phyloP scores from a whole-genome alignment of 306 rosid genomes.

The Casuarina equisetifolia region DNA sequence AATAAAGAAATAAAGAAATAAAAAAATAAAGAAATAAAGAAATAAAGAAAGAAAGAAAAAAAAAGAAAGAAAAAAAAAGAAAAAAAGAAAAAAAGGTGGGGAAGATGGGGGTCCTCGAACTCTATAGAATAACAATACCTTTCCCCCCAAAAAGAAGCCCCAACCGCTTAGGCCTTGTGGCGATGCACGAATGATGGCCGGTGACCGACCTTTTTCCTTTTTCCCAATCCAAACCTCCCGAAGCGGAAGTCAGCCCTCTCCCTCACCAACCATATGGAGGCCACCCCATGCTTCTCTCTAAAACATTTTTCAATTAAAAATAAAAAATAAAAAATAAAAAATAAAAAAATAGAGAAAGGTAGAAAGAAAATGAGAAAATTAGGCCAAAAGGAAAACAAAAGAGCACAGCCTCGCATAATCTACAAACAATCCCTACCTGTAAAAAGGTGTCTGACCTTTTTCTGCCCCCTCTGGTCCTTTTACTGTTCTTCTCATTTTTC shows the following conservation, averaged over 20 bases:
- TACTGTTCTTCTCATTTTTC: background rate
- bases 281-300: slow-evolving; percentile 1
- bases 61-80: background rate
- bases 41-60: background rate
- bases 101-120: slow-evolving; percentile 1
- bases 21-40: background rate
- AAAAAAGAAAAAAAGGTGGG: background rate
- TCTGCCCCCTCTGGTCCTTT: background rate
- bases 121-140: background rate
- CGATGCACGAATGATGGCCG: slow-evolving; percentile 48
- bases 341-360: background rate
- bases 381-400: background rate
- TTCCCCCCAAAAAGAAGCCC: slow-evolving; percentile 32
- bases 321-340: background rate
- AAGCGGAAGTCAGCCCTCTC: slow-evolving; percentile 52
- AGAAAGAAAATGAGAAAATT: background rate
- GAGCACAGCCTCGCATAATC: background rate
- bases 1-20: background rate
- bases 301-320: background rate
- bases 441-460: slow-evolving; percentile 21
- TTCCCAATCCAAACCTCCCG: slow-evolving; percentile 45
- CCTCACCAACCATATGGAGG: slow-evolving; percentile 42
- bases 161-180: slow-evolving; percentile 39
- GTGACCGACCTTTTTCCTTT: slow-evolving; percentile 47
- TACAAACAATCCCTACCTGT: slow-evolving; percentile 1